Base-by-base conservation (phyloP, 257 asterid genomes). In the Knoxia roxburghii region DNA sequence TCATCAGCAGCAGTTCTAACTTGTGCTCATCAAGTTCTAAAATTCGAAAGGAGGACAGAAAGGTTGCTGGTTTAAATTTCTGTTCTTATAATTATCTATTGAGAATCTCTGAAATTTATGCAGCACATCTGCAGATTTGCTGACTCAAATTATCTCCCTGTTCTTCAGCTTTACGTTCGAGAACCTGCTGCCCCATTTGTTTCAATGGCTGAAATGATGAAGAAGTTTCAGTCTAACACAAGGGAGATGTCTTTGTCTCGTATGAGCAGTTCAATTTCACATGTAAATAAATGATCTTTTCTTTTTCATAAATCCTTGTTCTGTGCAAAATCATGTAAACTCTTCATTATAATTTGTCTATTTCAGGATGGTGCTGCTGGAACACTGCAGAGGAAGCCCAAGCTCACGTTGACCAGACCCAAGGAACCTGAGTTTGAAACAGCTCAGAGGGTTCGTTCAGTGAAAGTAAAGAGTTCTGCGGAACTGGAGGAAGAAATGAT, bases 181-280 rank as follows among this genome's bases (percentile, higher is more conserved):
- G 89, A 90, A 72, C 83, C 72, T 72, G 85, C 89, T 56, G 89
- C 82, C 11, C 96, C 90, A 23, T 92, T 84, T 70, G 88, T 92
- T 74, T 89, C 98, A 10, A 85, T 76, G 80, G 96, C 97, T 59
- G 97, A 92, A 81, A 92, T 92, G 98, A 83, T 85, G 86, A 84
- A 72, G 54, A 92, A 85, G 79, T 92, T 92, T 60, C 93, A 86
- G 72, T 84, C 95, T 18, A 85, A 87, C 79, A 92, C 98, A 58
- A 78, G 96, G 72, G 90, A 84, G 40, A 33, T 79, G 73, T 82
- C 89, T 60, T 63, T 80, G 66, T n/a, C 82, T 61, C 76, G 79
- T 39, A 41, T 41, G 64, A 62, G 24, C 48, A 65, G 75, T 75
- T 81, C 86, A 63, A 71, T 76, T 71, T 77, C 83, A 61, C 90